Base-by-base conservation (phyloP, 306 rosid species). In the Cicer arietinum region DNA sequence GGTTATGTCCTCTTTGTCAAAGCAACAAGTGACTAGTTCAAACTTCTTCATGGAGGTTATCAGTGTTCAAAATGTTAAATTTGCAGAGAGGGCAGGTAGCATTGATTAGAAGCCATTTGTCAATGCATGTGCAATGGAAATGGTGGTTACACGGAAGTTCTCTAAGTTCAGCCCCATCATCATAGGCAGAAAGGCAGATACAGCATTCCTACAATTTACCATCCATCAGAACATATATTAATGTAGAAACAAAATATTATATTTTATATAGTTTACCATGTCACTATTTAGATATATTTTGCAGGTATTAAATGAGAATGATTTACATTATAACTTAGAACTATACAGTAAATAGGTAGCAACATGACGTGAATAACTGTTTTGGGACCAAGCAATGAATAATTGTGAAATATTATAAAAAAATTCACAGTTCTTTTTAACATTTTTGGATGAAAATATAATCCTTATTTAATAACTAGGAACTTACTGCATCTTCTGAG, bases 51-150 rank as follows among this genome's bases (percentile, higher is more conserved):
- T 73, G 84, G 75, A 54, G 76, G 48, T 79, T 69, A 17, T 53
- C 71, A 7, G 69, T 74, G 84, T 80, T 85, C 85, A 86, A 82
- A 69, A 92, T 82, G 84, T 94, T 84, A 48, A 82, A 92, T 79
- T 94, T 94, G 95, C 99, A 94, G 54, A 94, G 92, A 25, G 97
- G 99, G 82, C 97, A 94, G 64, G 81, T 89, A 0, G 96, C 88
- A 76, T 88, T 92, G 60, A 89, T 84, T 80, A 76, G 86, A 70
- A 94, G 73, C 97, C 99, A 92, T 86, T 86, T 92, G 85, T 94
- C 95, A 22, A 94, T 91, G 91, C 99, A 94, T 8, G 79, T 58
- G 75, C 93, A 67, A 75, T 94, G 97, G 72, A 92, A 94, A 79
- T 89, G 92, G 83, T 94, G 99, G 69, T 78, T 76, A 79, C 96